phyloP scores from a whole-genome alignment of 306 rosid species.

The Cicer arietinum region DNA sequence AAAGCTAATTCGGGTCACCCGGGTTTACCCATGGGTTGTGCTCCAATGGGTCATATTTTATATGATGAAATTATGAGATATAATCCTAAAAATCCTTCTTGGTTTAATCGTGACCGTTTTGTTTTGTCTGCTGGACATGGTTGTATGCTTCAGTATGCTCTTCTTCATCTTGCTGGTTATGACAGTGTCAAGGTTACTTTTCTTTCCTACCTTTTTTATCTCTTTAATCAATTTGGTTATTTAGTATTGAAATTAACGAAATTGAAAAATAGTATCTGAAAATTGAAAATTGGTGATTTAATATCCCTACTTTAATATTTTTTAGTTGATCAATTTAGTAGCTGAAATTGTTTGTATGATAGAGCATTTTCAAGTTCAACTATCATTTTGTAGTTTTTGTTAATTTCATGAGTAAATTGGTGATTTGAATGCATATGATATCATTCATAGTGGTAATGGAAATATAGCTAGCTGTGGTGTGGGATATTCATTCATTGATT shows the following conservation, averaged over 20 bases:
- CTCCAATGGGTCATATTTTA: conserved; percentile 96
- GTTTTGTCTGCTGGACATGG: conserved; percentile 97
- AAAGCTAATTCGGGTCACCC: conserved; percentile 99
- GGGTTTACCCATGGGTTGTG: conserved; percentile 99
- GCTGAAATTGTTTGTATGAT: not conserved
- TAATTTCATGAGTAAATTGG: not conserved
- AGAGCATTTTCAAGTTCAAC: not conserved
- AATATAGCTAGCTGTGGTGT: not conserved
- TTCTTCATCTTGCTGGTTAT: conserved; percentile 95
- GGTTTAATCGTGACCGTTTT: conserved; percentile 98
- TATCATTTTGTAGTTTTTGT: not conserved
- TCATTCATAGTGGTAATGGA: not conserved
- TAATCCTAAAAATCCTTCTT: conserved; percentile 86
- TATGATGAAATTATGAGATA: conserved; percentile 95
- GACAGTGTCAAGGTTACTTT: conserved; percentile 62
- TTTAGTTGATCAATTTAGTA: not conserved
- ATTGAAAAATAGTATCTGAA: not conserved
- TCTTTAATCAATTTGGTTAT: not conserved
- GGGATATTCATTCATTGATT: conserved; percentile 3
- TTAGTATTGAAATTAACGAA: not conserved
- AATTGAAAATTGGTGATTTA: not conserved
- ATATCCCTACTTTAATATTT: not conserved
- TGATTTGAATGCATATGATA: not conserved
- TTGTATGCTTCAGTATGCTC: conserved; percentile 97
- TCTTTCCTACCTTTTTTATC: not conserved